Percentiles rank a stretch among this genome's conserved stretches.
Conservation (phyloP, 148 eudicot genomes). For the Spergularia marina region DNA sequence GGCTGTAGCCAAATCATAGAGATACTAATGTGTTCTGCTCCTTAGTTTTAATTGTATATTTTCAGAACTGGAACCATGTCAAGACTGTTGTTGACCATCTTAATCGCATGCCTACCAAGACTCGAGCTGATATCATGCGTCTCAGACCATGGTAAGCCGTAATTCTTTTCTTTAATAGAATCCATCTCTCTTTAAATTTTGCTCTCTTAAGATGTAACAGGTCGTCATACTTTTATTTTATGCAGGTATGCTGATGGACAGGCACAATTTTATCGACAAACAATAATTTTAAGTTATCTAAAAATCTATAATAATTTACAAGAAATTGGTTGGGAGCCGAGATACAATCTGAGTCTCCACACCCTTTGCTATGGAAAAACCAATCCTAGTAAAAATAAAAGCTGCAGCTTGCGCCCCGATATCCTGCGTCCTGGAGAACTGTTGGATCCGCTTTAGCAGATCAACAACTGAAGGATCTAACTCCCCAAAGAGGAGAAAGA, state of each 20-base stretch:
- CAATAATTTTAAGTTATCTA: slow-evolving; percentile 73
- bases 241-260: slow-evolving; percentile 79
- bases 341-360: too few relatives aligned
- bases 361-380: too few relatives aligned
- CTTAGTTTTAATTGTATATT: background rate
- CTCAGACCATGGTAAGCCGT: slow-evolving; percentile 66
- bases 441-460: too few relatives aligned
- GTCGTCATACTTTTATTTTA: slow-evolving; percentile 6
- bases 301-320: too few relatives aligned
- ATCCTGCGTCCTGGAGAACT: too few relatives aligned
- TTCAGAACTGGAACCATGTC: slow-evolving; percentile 91
- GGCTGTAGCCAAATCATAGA: slow-evolving; percentile 14
- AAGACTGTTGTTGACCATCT: slow-evolving; percentile 64
- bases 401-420: too few relatives aligned
- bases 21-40: slow-evolving; percentile 2
- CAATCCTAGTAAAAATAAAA: too few relatives aligned
- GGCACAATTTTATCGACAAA: slow-evolving; percentile 83
- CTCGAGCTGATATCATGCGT: slow-evolving; percentile 89
- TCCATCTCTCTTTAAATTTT: background rate
- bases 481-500: too few relatives aligned
- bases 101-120: slow-evolving; percentile 64
- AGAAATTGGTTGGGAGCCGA: too few relatives aligned
- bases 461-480: too few relatives aligned
- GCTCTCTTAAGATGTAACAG: slow-evolving; percentile 10
- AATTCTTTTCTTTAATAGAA: background rate